These are phyloP conservation scores for Dipodascus geniculatus DNA, from an alignment of 805 yeast genomes.

Conservation along the genomic window DNA sequence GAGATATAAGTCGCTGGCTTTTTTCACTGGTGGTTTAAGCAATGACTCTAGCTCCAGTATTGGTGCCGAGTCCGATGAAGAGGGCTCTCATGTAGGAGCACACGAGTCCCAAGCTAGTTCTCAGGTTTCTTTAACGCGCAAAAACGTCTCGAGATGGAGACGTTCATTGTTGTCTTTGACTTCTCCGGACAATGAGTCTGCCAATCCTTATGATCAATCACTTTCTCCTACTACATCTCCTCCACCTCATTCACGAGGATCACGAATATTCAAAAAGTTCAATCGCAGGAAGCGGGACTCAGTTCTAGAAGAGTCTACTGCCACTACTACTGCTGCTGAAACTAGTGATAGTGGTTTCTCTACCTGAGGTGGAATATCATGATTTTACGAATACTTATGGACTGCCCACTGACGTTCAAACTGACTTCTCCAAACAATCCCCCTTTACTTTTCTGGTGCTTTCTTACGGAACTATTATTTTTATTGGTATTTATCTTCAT, in stretches of 20 bases:
- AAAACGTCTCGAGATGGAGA: conserved; percentile 16
- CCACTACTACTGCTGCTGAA: neutral
- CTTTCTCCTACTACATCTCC: neutral
- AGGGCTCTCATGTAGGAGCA: neutral
- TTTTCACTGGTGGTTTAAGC: conserved; percentile 5
- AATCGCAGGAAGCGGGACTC: neutral
- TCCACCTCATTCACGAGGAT: neutral
- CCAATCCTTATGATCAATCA: neutral
- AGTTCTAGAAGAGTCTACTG: neutral
- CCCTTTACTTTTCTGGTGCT: no score
- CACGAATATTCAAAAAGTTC: neutral
- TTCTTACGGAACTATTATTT: no score
- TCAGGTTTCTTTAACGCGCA: conserved; percentile 6
- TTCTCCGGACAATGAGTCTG: neutral
- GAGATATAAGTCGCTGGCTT: neutral
- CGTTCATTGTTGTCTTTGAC: conserved; percentile 12
- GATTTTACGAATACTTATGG: no score
- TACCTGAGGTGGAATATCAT: neutral
- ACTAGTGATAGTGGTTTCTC: neutral
- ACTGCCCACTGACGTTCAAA: no score
- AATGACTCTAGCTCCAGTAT: conserved; percentile 15
- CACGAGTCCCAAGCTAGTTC: conserved; percentile 3
- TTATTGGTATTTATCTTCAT: neutral
- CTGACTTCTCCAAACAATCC: no score
- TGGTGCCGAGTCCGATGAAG: neutral